Conservation (phyloP, 306 rosid species). For the Dryas alaskensis region DNA sequence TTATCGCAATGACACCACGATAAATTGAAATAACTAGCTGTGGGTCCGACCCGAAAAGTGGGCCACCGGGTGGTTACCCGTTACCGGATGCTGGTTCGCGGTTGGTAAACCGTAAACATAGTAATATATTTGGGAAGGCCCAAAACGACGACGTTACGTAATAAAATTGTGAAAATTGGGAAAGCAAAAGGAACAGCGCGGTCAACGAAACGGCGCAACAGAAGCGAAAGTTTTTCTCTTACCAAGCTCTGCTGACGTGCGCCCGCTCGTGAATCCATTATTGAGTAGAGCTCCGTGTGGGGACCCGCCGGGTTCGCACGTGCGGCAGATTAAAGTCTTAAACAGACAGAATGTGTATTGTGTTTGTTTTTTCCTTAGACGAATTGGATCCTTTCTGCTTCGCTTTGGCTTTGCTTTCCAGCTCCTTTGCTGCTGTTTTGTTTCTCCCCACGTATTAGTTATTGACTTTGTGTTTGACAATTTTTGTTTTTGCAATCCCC, state of each 20-base stretch:
- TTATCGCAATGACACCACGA: neutral
- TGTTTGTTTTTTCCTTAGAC: neutral
- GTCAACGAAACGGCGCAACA: slow-evolving; percentile 65
- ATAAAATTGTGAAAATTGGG: neutral
- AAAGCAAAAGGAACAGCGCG: slow-evolving; percentile 32
- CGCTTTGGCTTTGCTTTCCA: neutral
- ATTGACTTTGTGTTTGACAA: slow-evolving; percentile 48
- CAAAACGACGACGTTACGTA: no score
- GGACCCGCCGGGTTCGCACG: slow-evolving; percentile 60
- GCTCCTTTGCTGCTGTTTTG: slow-evolving; percentile 14
- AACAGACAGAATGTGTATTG: slow-evolving; percentile 40
- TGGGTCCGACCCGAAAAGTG: neutral
- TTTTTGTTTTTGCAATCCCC: slow-evolving; percentile 45
- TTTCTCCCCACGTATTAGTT: slow-evolving; percentile 16
- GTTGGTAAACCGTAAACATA: no score
- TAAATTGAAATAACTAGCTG: slow-evolving; percentile 1
- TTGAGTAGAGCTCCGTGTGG: slow-evolving; percentile 10
- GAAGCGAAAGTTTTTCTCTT: slow-evolving; percentile 36
- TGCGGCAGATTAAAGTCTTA: slow-evolving; percentile 32
- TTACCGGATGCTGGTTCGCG: no score
- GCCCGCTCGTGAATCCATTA: slow-evolving; percentile 66
- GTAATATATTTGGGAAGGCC: no score
- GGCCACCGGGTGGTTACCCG: no score
- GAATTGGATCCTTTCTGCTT: neutral
- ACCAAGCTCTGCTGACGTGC: slow-evolving; percentile 35